Evolutionary conservation across 441 rosid genomes (phyloP), one percentile per base, ranked within the genome.

Genomic region (Populus trichocarpa): DNA sequence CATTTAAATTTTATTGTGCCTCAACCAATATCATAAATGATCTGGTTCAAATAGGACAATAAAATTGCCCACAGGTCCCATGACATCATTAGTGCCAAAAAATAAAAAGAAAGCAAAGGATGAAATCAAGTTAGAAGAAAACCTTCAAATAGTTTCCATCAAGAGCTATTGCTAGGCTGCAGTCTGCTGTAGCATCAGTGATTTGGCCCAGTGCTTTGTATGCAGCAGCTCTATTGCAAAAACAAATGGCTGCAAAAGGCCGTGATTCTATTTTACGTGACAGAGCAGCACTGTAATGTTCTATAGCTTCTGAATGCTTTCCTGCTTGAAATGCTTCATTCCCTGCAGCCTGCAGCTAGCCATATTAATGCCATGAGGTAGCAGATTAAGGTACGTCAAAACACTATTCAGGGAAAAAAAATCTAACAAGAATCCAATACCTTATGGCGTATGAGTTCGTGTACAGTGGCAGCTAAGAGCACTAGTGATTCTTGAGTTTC

Each of bases 211-310:
- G 77, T 50, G 94, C 89, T 78, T 92, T 96, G 86, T 89, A 89
- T 11, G 97, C 95, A 75, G 97, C 97, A 82, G 98, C 98, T 82
- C 98, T 97, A 86, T 96, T 96, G 85, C 97, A 96, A 81, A 91
- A 94, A 82, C 99, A 96, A 81, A 94, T 86, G 75, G 98, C 99
- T 61, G 96, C 93, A 84, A 91, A 94, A 73, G 96, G 92, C 61
- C 93, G 93, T 65, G 97, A 94, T 84, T 96, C 97, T 79, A 91
- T 88, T 75, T 87, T 89, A 85, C 85, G 86, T 73, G 93, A 87
- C 83, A 96, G 83, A 50, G 97, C 98, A 76, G 92, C 90, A 76
- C 96, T 89, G 83, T 96, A 96, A 82, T 90, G 92, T 76, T 94
- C 98, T 82, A 92, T 88, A 74, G 99, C 99, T 88, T 96, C 99